Evolutionary conservation across 2,329 filamentous ascomycete genomes (phyloP).

Genomic region (Colletotrichum musicola): DNA sequence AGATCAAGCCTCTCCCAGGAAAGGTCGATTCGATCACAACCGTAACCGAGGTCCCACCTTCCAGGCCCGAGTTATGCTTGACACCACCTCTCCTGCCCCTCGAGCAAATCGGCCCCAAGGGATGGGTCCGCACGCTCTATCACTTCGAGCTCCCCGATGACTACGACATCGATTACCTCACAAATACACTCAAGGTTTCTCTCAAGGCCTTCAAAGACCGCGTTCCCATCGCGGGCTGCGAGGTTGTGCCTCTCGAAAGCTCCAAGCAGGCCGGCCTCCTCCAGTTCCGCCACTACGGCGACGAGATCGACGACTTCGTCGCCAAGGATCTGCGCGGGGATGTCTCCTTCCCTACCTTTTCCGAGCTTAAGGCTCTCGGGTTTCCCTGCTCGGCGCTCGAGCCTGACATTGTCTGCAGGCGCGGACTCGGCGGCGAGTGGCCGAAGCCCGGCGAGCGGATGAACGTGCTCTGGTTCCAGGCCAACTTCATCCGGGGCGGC

Average conservation of each 20-base stretch:
- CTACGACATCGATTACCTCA: constrained; percentile 21
- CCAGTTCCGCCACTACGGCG: constrained; percentile 43
- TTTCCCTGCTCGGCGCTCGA: constrained; percentile 45
- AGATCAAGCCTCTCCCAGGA: not conserved
- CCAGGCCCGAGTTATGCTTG: not conserved
- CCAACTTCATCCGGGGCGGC: constrained; percentile 49
- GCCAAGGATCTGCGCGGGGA: constrained; percentile 44
- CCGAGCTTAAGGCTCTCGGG: constrained; percentile 44
- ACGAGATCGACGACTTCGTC: constrained; percentile 44
- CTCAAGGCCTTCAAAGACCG: constrained; percentile 14
- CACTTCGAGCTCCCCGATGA: constrained; percentile 22
- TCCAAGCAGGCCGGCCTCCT: constrained; percentile 48
- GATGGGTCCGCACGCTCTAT: constrained; percentile 22
- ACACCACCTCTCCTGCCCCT: constrained; percentile 24
- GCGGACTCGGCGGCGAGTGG: constrained; percentile 42
- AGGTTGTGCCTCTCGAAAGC: constrained; percentile 40
- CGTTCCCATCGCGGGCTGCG: constrained; percentile 22
- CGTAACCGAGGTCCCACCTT: not conserved
- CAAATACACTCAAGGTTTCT: not conserved
- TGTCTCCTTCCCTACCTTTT: constrained; percentile 43
- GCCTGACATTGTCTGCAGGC: constrained; percentile 43
- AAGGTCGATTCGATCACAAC: not conserved
- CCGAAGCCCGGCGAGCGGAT: constrained; percentile 38
- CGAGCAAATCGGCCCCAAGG: constrained; percentile 26
- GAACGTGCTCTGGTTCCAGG: constrained; percentile 39